A percentile compares a stretch with the other conserved stretches of the same genome.
These are phyloP conservation scores for Neonectria hederae DNA, from an alignment of 2,329 filamentous ascomycete species.

Conservation along the genomic window DNA sequence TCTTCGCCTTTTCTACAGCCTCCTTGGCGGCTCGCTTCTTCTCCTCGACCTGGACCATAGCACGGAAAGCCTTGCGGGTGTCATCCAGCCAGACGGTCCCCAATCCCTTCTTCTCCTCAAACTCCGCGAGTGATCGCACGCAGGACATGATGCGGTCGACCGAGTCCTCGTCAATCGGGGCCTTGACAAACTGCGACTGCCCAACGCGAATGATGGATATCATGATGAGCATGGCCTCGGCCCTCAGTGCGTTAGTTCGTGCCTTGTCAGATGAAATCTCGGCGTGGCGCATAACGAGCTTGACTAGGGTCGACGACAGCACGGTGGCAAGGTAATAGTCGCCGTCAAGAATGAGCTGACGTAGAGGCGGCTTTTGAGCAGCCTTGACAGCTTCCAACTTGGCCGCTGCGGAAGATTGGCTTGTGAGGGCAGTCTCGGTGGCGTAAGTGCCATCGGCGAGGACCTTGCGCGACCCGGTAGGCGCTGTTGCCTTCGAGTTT, in stretches of 20 bases:
- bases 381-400: slow-evolving; percentile 97
- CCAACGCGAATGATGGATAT: slow-evolving; percentile 98
- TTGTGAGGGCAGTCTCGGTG: slow-evolving; percentile 94
- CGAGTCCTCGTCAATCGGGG: slow-evolving; percentile 96
- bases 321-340: slow-evolving; percentile 97
- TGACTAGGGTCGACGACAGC: slow-evolving; percentile 94
- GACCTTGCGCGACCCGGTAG: slow-evolving; percentile 88
- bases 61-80: slow-evolving; percentile 92
- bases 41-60: slow-evolving; percentile 97
- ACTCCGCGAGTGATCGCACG: slow-evolving; percentile 90
- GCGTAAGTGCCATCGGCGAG: slow-evolving; percentile 97
- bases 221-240: slow-evolving; percentile 99
- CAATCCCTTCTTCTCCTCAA: slow-evolving; percentile 87
- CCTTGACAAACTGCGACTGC: slow-evolving; percentile 98
- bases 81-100: slow-evolving; percentile 94
- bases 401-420: slow-evolving; percentile 87
- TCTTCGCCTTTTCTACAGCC: slow-evolving; percentile 91
- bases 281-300: slow-evolving; percentile 96
- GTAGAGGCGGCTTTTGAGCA: slow-evolving; percentile 92
- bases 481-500: slow-evolving; percentile 76
- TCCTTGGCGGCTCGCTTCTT: slow-evolving; percentile 97
- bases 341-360: slow-evolving; percentile 94
- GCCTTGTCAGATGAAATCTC: slow-evolving; percentile 88
- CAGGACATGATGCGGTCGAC: slow-evolving; percentile 99
- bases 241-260: slow-evolving; percentile 91